Evolutionary conservation across 306 rosid genomes (phyloP), one percentile per base, ranked within the genome.

Genomic region (Potentilla sterilis): DNA sequence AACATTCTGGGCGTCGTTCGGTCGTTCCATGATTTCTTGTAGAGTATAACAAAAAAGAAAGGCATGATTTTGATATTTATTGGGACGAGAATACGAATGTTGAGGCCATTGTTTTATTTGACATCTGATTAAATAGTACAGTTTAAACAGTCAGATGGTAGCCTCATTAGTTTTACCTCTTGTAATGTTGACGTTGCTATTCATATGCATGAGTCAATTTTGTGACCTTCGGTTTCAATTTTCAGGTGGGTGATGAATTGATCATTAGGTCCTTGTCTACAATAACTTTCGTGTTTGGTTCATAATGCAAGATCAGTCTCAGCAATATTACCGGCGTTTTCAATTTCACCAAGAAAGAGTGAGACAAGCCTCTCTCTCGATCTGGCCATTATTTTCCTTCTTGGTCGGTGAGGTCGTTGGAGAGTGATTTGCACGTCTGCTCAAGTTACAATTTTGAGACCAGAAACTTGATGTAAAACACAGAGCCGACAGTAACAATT

Each of bases 1-100:
- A 40, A 58, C 77, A 51, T 59, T 71, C 38, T 19, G 62, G 69
- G 43, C 61, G 70, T 48, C 68, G 48, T 70, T 68, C 10, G 41
- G 70, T 67, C 46, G 24, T 38, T 19, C 67, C 74, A 16, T 13
- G 51, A 41, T 57, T 57, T 73, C 41, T 41, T 40, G 76, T 73
- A 73, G 46, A 49, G 69, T 73, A 68, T 28, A 42, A 42, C 77
- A 73, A 41, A 9, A 16, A 28, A 21, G 28, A 5, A 16, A 3
- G 16, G 15, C 22, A 28, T 40, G 52, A 15, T 41, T 57, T 73
- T 41, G 28, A 22, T 65, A 73, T 22, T 10, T 40, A n/a, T 40
- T 40, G 70, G 34, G 18, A 19, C 46, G n/a, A 9, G 5, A 18
- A 4, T 54, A 38, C 28, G 28, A 28, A 28, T 51, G 32, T 34